Base-by-base conservation (phyloP, 1,284 basidiomycete species). In the Irpex sp. region DNA sequence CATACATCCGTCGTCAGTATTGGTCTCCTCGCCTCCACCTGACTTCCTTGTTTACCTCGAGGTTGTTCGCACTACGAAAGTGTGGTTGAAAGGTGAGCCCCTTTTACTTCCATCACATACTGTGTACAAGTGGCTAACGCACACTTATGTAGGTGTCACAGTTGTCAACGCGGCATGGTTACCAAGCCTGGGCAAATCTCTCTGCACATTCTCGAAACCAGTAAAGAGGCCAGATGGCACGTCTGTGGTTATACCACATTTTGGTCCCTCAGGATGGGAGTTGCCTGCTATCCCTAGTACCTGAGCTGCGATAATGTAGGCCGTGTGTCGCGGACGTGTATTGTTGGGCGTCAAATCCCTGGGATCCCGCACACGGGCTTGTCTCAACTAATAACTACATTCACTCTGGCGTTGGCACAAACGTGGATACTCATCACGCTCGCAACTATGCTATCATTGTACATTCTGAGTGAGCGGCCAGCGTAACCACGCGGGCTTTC, bases 81-180 rank as follows among this genome's bases (percentile, higher is more conserved):
- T 90, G 15, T 97, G 89, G 85, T 75, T 97, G 57, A 96, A 93
- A 84, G 92, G 94, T 89, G 63, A 40, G 9, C 8, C 38, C 38
- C 54, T 51, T 51, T 17, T n/a, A 17, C n/a, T 15, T n/a, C 40
- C n/a, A 44, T 44, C 52, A 15, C 34, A 34, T 47, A 26, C 38
- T 17, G 59, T n/a, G n/a, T 37, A 37, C 67, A 47, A 26, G 31
- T 15, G 47, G 15, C 55, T 69, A 26, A 47, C 59, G 49, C 64
- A 69, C 11, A 44, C 34, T 38, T 60, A n/a, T 17, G 1, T 69
- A 94, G 92, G 87, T 38, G 71, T 96, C 26, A 97, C 96, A 0
- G 82, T 90, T 52, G 84, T 98, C 68, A 97, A 99, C 76, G 86
- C 94, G 0, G 84, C 86, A 7, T 99, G 97, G 97, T 76, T 99